Evolutionary conservation across 2,329 filamentous ascomycete species (phyloP).

Genomic region (Fusarium sp.): DNA sequence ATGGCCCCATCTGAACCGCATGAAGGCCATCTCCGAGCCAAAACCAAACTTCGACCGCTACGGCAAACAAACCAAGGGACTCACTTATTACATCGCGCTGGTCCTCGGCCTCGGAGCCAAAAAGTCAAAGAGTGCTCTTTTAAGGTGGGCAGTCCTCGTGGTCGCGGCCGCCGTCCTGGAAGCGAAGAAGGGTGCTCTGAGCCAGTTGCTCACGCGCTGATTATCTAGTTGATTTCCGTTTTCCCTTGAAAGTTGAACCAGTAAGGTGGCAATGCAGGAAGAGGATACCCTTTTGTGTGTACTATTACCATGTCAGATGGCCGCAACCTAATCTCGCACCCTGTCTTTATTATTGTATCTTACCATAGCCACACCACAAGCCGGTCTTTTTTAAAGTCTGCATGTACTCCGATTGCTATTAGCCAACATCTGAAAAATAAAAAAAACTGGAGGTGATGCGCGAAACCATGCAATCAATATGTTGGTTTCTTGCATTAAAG

Average conservation of each 20-base stretch:
- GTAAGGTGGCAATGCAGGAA: not conserved
- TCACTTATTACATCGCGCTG: slow-evolving; percentile 64
- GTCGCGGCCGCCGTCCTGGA: slow-evolving; percentile 51
- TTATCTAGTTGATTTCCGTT: slow-evolving; percentile 16
- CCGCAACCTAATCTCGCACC: not conserved
- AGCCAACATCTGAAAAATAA: not conserved
- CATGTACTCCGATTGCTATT: not conserved
- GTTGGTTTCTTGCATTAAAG: slow-evolving; percentile 36
- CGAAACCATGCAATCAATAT: not conserved
- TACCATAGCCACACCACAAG: slow-evolving; percentile 5
- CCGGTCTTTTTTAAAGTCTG: not conserved
- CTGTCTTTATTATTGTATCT: not conserved
- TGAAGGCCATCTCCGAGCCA: slow-evolving; percentile 53
- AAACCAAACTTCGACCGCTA: slow-evolving; percentile 71
- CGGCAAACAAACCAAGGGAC: slow-evolving; percentile 60
- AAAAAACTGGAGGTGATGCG: not conserved
- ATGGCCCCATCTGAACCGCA: slow-evolving; percentile 54
- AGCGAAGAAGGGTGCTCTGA: slow-evolving; percentile 49
- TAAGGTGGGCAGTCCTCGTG: slow-evolving; percentile 59
- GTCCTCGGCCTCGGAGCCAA: slow-evolving; percentile 62
- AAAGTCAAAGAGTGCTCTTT: slow-evolving; percentile 58
- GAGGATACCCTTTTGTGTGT: not conserved
- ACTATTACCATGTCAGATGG: not conserved
- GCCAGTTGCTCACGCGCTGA: slow-evolving; percentile 43
- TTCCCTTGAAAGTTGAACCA: not conserved